phyloP scores from a whole-genome alignment of 1,284 basidiomycete genomes.

The Ceratorhiza oryzae-sativae region DNA sequence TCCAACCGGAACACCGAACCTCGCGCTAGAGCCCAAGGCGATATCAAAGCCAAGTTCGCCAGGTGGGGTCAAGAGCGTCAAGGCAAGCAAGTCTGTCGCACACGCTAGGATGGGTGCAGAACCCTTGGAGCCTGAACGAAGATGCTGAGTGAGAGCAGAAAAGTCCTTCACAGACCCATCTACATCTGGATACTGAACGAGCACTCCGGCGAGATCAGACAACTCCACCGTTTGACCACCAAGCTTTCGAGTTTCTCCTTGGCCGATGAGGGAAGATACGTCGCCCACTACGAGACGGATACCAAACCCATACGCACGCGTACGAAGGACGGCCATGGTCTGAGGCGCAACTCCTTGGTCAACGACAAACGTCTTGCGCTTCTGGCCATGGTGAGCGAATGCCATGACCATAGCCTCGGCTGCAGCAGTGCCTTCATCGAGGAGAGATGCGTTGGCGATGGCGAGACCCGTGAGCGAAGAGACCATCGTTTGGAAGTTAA shows the following conservation, averaged over 20 bases:
- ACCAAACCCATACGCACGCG: conserved; percentile 89
- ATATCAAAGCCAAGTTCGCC: conserved; percentile 99
- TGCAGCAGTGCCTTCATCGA: conserved; percentile 92
- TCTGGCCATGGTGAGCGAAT: conserved; percentile 67
- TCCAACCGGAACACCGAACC: conserved; percentile 92
- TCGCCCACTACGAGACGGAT: conserved; percentile 80
- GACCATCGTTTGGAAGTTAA: conserved; percentile 98
- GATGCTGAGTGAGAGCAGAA: conserved; percentile 71
- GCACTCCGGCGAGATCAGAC: conserved; percentile 79
- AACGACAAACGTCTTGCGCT: conserved; percentile 85
- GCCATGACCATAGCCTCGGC: conserved; percentile 93
- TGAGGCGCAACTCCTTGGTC: conserved; percentile 85
- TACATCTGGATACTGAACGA: conserved; percentile 93
- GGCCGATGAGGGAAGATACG: conserved; percentile 62
- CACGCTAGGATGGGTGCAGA: conserved; percentile 74
- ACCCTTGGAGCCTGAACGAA: conserved; percentile 55
- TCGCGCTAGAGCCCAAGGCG: conserved; percentile 91
- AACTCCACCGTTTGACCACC: conserved; percentile 61
- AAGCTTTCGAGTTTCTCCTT: conserved; percentile 61
- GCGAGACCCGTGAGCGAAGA: conserved; percentile 94
- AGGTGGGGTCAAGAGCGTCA: conserved; percentile 93
- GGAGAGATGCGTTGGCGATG: conserved; percentile 91
- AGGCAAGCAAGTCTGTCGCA: conserved; percentile 90
- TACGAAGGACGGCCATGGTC: conserved; percentile 84
- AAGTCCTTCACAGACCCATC: conserved; percentile 87